Conservation (phyloP, 306 rosid genomes). For the Hylodesmum podocarpum region DNA sequence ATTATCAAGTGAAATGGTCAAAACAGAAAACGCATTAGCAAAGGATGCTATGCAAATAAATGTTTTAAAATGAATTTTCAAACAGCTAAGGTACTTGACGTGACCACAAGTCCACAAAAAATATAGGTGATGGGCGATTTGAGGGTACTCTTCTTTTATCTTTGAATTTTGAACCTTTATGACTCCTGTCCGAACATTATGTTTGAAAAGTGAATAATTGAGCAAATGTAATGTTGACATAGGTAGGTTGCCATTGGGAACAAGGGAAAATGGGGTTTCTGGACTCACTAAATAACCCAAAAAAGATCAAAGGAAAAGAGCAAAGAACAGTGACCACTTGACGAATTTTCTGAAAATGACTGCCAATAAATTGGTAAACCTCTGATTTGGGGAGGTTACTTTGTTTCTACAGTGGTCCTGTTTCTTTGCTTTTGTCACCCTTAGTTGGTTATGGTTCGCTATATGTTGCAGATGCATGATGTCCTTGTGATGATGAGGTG, state of each 20-base stretch:
- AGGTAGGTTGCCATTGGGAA: slow-evolving; percentile 22
- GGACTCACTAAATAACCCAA: slow-evolving; percentile 23
- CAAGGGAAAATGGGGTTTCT: slow-evolving; percentile 19
- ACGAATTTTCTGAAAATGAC: slow-evolving; percentile 28
- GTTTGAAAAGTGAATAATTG: slow-evolving; percentile 39
- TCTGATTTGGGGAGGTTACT: slow-evolving; percentile 34
- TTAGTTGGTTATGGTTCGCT: slow-evolving; percentile 40
- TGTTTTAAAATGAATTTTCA: slow-evolving; percentile 6
- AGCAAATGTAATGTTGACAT: slow-evolving; percentile 28
- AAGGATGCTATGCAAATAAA: slow-evolving; percentile 4
- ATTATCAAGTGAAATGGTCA: slow-evolving; percentile 33
- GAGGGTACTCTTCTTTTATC: not conserved
- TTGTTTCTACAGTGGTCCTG: slow-evolving; percentile 46
- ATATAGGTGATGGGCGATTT: not conserved
- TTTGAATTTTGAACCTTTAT: not conserved
- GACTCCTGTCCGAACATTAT: slow-evolving; percentile 21
- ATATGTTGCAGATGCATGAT: slow-evolving; percentile 36
- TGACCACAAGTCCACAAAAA: slow-evolving; percentile 5
- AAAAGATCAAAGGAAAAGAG: slow-evolving; percentile 21
- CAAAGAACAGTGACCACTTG: slow-evolving; percentile 18
- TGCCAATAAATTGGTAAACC: slow-evolving; percentile 28
- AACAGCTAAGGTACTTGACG: slow-evolving; percentile 12
- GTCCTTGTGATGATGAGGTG: slow-evolving; percentile 43
- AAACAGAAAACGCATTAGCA: slow-evolving; percentile 19
- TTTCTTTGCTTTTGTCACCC: slow-evolving; percentile 31